Evolutionary conservation across 2,329 filamentous ascomycete genomes (phyloP).

Genomic region (Alternaria sp.): DNA sequence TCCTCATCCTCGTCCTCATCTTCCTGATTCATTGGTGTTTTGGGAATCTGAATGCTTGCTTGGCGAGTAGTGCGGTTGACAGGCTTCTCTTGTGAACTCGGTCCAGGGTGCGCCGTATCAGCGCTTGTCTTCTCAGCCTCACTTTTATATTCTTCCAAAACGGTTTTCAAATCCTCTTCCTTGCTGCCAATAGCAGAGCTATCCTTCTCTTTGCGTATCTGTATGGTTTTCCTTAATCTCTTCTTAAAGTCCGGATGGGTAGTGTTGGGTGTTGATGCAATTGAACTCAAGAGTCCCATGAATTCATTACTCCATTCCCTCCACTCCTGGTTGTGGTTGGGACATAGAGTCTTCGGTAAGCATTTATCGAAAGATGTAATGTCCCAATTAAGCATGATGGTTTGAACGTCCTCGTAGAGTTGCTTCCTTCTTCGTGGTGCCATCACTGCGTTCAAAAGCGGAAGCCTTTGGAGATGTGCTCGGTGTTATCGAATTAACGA

Average conservation of each 20-base stretch:
- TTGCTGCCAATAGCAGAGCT: conserved; percentile 2
- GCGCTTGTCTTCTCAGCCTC: conserved; percentile 4
- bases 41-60: conserved; percentile 1
- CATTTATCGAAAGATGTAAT: conserved; percentile 3
- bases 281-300: conserved; percentile 11
- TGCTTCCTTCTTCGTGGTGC: conserved; percentile 5
- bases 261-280: conserved; percentile 6
- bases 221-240: neutral
- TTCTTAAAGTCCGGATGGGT: conserved; percentile 11
- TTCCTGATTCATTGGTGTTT: conserved; percentile 4
- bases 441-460: neutral
- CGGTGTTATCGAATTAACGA: neutral
- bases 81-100: neutral
- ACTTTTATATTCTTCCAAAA: conserved; percentile 4
- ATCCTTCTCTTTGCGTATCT: conserved; percentile 6
- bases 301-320: conserved; percentile 11
- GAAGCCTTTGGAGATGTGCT: neutral
- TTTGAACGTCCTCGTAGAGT: neutral
- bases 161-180: conserved; percentile 3
- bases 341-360: conserved; percentile 11
- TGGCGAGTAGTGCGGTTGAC: neutral
- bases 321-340: conserved; percentile 2
- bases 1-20: conserved; percentile 9
- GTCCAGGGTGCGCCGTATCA: neutral
- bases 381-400: conserved; percentile 12